Evolutionary conservation across 768 basidiomycete species (phyloP).

Genomic region (Ephemerocybe angulata): DNA sequence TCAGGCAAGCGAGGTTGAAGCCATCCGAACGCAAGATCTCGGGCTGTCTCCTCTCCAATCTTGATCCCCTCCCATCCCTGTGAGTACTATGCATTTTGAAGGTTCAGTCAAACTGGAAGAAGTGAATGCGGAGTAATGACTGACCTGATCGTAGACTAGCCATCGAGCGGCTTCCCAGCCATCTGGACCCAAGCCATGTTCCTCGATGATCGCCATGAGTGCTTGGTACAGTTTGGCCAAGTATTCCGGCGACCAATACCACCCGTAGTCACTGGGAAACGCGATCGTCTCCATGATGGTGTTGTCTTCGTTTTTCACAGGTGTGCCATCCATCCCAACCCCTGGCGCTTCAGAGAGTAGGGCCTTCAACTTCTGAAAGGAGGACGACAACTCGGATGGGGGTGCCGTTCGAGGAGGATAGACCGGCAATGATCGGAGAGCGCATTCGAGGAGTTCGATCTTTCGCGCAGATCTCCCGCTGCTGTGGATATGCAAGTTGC

Average conservation of each 20-base stretch:
- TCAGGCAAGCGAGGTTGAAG: neutral
- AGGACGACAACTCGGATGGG: neutral
- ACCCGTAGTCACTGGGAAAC: neutral
- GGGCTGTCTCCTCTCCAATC: neutral
- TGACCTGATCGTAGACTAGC: no score
- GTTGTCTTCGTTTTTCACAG: neutral
- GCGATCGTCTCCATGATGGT: neutral
- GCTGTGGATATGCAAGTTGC: no score
- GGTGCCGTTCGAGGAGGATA: neutral
- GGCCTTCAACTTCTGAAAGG: neutral
- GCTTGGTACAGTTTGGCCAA: neutral
- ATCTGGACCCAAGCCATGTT: neutral
- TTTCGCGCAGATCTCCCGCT: neutral
- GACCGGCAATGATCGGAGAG: neutral
- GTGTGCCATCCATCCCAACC: neutral
- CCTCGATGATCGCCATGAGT: neutral
- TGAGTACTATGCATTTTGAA: neutral
- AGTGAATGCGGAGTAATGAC: neutral
- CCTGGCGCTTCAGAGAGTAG: neutral
- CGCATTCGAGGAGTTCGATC: neutral
- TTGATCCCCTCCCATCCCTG: neutral
- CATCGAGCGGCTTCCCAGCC: neutral
- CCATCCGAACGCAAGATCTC: neutral
- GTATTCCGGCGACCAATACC: neutral
- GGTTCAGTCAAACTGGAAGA: neutral